Evolutionary conservation across 2,329 filamentous ascomycete species (phyloP), one percentile per base, ranked within the genome.

Genomic region (Cryphonectria nitschkei): DNA sequence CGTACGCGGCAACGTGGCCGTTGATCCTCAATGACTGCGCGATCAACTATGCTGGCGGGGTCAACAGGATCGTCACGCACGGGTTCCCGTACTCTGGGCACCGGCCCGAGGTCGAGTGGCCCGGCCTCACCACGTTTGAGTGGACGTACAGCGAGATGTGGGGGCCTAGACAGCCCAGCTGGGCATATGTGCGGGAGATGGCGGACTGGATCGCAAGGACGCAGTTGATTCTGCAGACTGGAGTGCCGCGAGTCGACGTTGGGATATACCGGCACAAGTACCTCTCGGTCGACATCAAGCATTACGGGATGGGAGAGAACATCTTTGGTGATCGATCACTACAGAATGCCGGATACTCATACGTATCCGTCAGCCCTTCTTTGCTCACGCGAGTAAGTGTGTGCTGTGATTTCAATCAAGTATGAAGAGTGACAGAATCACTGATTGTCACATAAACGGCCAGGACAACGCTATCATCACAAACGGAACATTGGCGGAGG

Each of bases 41-140:
- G 50, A 69, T 69, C 68, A 69, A 69, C 19, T 69, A 69, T n/a
- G 68, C 29, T 32, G 68, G 68, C 37, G 68, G 68, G 9, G 62
- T 69, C n/a, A 69, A 69, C 68, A 64, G 68, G 37, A 69, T 69
- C 19, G 68, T 69, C 62, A 65, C 68, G 61, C 68, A 69, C 37
- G 68, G 68, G 5, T 69, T 58, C 22, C 68, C 68, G 11, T 69
- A 69, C 41, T 65, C 68, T 19, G 68, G 68, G 13, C 39, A 60
- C n/a, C 61, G 68, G 16, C 68, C 68, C 2, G 68, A 61, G 16
- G 68, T 65, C 32, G 61, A 60, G 61, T 69, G 68, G 68, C 68
- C 68, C 22, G 68, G 68, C 26, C 34, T 69, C 32, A 69, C 68
- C 3, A 69, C 68, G 19, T 69, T 69, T 29, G 68, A 69, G 50